Evolutionary conservation across 2,329 filamentous ascomycete species (phyloP).

Genomic region (Verticillium isaacii): DNA sequence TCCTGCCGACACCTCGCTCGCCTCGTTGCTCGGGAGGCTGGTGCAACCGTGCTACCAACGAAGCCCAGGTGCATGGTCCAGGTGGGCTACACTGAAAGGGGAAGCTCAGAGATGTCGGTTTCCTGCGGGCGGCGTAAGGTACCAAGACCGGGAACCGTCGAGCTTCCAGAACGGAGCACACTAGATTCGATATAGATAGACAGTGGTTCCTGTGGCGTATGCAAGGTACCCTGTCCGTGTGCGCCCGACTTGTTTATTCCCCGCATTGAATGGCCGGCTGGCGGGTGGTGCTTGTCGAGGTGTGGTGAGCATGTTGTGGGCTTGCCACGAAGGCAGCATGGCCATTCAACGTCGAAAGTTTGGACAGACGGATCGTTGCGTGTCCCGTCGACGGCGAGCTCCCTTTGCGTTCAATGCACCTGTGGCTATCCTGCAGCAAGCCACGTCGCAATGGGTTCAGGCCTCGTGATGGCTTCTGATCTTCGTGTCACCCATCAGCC

Average conservation of each 20-base stretch:
- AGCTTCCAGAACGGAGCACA: background rate
- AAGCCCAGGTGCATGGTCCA: background rate
- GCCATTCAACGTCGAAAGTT: background rate
- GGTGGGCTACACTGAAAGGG: background rate
- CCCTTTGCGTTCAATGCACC: too few relatives aligned
- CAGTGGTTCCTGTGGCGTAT: background rate
- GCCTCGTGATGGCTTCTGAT: background rate
- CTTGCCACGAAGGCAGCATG: background rate
- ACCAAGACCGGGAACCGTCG: background rate
- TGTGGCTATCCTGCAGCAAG: background rate
- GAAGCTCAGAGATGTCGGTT: background rate
- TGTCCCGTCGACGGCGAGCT: background rate
- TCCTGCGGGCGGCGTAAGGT: background rate
- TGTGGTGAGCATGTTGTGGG: background rate
- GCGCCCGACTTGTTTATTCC: background rate
- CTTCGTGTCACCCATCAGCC: background rate
- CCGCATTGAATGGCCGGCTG: background rate
- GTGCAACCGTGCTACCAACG: background rate
- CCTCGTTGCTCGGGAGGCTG: background rate
- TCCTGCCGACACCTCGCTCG: background rate
- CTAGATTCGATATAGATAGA: background rate
- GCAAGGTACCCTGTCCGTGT: background rate
- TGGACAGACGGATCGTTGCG: background rate
- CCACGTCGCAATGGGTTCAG: background rate
- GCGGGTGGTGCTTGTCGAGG: background rate